Percentiles rank a stretch among this genome's conserved stretches.
Conservation (phyloP, 2,329 filamentous ascomycete species). For the Aspergillus fumigatus region DNA sequence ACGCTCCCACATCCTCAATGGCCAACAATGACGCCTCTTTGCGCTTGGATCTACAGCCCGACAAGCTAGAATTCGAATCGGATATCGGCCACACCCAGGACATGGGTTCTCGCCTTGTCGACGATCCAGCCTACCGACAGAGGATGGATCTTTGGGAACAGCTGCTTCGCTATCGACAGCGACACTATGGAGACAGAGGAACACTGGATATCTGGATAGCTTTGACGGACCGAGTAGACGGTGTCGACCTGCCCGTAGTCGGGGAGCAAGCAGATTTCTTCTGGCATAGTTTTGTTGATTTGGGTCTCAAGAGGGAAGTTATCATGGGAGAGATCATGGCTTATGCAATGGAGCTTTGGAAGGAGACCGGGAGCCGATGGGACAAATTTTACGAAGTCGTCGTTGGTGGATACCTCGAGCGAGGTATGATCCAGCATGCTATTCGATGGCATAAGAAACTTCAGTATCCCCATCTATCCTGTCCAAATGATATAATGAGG, state of each 20-base stretch:
- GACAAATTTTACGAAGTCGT: constrained; percentile 34
- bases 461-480: constrained; percentile 28
- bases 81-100: constrained; percentile 33
- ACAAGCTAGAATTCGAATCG: constrained; percentile 40
- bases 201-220: constrained; percentile 40
- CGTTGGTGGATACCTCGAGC: constrained; percentile 32
- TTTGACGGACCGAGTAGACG: constrained; percentile 27
- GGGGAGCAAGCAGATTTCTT: constrained; percentile 37
- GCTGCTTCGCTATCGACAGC: constrained; percentile 40
- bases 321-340: constrained; percentile 30
- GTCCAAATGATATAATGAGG: constrained; percentile 25
- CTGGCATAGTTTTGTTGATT: constrained; percentile 38
- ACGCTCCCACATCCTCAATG: background rate
- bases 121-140: constrained; percentile 25
- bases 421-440: constrained; percentile 26
- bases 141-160: constrained; percentile 44
- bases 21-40: background rate
- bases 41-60: constrained; percentile 25
- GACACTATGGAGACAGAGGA: constrained; percentile 40
- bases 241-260: constrained; percentile 31
- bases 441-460: constrained; percentile 36
- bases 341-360: constrained; percentile 40
- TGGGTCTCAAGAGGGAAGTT: constrained; percentile 30
- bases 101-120: constrained; percentile 37
- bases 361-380: constrained; percentile 36